phyloP scores from a whole-genome alignment of 495 filamentous ascomycete species.

The Mytilinidion resinicola region DNA sequence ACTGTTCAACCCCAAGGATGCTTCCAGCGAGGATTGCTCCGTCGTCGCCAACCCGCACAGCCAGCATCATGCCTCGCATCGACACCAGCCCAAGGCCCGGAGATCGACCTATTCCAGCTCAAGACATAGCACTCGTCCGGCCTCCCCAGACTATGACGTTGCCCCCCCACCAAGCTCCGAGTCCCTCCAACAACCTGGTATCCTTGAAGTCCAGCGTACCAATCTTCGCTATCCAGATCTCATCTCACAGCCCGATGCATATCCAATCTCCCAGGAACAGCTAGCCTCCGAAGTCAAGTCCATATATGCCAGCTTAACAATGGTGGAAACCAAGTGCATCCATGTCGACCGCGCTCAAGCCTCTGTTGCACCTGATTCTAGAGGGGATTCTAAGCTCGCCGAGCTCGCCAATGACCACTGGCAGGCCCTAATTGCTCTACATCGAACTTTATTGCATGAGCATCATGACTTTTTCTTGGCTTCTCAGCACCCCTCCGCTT shows the following conservation, averaged over 20 bases:
- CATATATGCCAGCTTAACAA: slow-evolving; percentile 70
- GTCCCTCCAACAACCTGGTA: slow-evolving; percentile 12
- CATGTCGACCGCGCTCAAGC: slow-evolving; percentile 55
- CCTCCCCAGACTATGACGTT: no score
- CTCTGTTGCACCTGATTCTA: slow-evolving; percentile 9
- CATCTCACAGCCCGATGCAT: slow-evolving; percentile 25
- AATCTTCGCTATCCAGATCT: slow-evolving; percentile 21
- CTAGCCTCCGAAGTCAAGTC: slow-evolving; percentile 44
- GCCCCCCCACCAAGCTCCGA: not conserved
- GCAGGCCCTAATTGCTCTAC: slow-evolving; percentile 66
- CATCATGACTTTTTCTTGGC: slow-evolving; percentile 56
- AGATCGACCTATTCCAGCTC: slow-evolving; percentile 7
- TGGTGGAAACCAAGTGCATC: slow-evolving; percentile 75
- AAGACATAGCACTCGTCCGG: not conserved
- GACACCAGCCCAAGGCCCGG: not conserved
- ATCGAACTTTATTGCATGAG: slow-evolving; percentile 59
- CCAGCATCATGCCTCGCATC: slow-evolving; percentile 11
- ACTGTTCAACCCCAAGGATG: slow-evolving; percentile 13
- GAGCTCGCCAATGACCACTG: slow-evolving; percentile 58
- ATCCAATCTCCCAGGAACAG: slow-evolving; percentile 27
- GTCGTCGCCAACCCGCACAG: slow-evolving; percentile 19
- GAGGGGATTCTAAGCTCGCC: slow-evolving; percentile 18
- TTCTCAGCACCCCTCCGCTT: slow-evolving; percentile 66
- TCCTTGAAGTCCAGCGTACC: slow-evolving; percentile 18
- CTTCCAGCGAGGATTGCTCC: slow-evolving; percentile 19